Base-by-base conservation (phyloP, 1,139 yeast species). In the Chernovozyma sophiae-reginae region DNA sequence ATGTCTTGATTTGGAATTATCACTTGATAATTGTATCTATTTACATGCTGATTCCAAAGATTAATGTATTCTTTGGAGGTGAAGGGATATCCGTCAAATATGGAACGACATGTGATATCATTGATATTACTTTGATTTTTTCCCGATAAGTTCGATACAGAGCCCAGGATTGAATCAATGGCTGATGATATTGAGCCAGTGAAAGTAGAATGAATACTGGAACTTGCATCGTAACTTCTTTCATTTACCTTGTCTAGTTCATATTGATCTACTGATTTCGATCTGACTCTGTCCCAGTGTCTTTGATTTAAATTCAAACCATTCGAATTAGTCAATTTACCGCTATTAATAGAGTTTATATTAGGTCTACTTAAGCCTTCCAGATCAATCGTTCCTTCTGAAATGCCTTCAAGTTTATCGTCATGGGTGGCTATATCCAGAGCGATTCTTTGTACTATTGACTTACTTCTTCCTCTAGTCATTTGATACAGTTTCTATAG, bases 391-490 rank as follows among this genome's bases (percentile, higher is more conserved):
- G 31, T 8, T 10, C 13, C 19, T 7, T 28, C 13, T 5, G 31
- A 15, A 5, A 25, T 8, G 11, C 6, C 32, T 11, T 33, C 36
- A 16, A 33, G 23, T 16, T 35, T 18, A 5, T 52, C 58, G 10
- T 47, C 45, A 36, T 52, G 54, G 5, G 54, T 41, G 4, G 70
- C 72, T 14, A 61, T 59, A 30, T 66, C 72, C 40, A 58, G 55
- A 4, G 75, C 74, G 28, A 69, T 65, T 37, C 54, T 52, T 40
- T 65, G 65, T 2, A 77, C 81, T 41, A 76, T 68, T 4, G 84
- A 77, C 41, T 70, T 68, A 37, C 79, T 68, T 52, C 83, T 56
- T 17, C 49, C 52, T 41, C 74, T 52, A 32, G 65, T 48, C 71
- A 64, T 65, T n/a, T n/a, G n/a, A n/a, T n/a, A n/a, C n/a, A n/a